Conservation (phyloP, 108 stramenopile genomes). For the Asterionellopsis glacialis region DNA sequence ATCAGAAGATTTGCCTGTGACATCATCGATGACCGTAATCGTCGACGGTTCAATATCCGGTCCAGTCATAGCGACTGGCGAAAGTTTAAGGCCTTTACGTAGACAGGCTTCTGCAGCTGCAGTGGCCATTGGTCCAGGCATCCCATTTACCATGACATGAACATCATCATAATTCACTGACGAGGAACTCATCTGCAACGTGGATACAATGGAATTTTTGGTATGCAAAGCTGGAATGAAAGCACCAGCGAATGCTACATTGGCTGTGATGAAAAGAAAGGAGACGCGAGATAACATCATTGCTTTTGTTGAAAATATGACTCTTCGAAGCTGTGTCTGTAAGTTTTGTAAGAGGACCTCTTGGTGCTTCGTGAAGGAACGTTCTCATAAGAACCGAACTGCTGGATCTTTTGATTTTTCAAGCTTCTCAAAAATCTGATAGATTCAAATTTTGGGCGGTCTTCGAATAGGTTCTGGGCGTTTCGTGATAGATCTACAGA, state of each 20-base stretch:
- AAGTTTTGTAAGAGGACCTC: background rate
- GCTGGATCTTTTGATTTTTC: no score
- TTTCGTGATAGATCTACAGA: no score
- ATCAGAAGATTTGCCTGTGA: conserved; percentile 52
- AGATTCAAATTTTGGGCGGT: no score
- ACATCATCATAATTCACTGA: conserved; percentile 6
- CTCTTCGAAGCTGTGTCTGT: no score
- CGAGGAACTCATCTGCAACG: conserved; percentile 7
- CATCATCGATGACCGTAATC: conserved; percentile 64
- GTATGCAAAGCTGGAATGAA: background rate
- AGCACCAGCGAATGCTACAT: conserved; percentile 9
- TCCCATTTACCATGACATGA: conserved; percentile 88
- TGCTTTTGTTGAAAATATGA: no score
- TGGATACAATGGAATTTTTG: conserved; percentile 5
- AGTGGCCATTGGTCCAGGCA: conserved; percentile 94
- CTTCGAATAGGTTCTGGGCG: no score
- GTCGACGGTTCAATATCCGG: conserved; percentile 67
- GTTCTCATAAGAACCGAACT: no score
- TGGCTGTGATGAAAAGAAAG: background rate
- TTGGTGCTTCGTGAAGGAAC: background rate
- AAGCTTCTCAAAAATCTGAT: no score
- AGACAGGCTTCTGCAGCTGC: conserved; percentile 94
- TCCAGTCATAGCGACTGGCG: conserved; percentile 88
- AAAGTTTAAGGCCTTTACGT: conserved; percentile 75
- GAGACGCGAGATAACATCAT: background rate